Conservation (phyloP, 1,284 basidiomycete species). For the Agaricales sp. region DNA sequence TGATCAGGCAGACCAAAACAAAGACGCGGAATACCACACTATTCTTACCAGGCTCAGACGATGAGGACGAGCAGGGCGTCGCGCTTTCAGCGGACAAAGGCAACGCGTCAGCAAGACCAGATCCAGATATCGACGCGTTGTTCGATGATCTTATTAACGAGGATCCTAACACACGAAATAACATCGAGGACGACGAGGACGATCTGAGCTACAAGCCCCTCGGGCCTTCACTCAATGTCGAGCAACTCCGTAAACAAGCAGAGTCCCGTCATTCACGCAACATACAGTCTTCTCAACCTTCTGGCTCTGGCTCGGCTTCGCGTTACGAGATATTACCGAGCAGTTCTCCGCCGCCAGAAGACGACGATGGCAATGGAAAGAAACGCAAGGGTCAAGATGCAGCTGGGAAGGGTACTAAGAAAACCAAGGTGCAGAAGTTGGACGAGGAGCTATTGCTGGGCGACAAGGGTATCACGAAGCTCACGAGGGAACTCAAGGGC, state of each 20-base stretch:
- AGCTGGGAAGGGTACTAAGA: conserved; percentile 26
- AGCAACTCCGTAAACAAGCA: not conserved
- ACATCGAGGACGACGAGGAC: conserved; percentile 29
- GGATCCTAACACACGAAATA: conserved; percentile 11
- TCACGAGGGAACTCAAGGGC: conserved; percentile 63
- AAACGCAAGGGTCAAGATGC: conserved; percentile 23
- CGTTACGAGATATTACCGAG: not conserved
- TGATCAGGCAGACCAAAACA: conserved; percentile 4
- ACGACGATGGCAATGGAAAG: conserved; percentile 16
- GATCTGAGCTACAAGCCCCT: conserved; percentile 27
- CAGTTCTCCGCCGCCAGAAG: conserved; percentile 13
- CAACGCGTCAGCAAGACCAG: not conserved
- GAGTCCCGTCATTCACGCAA: not conserved
- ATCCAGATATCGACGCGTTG: conserved; percentile 44
- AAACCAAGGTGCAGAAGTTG: conserved; percentile 46
- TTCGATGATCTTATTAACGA: conserved; percentile 48
- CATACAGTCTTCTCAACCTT: not conserved
- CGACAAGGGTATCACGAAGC: conserved; percentile 63
- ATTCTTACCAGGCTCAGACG: not conserved
- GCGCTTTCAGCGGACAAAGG: conserved; percentile 8
- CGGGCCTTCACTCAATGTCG: conserved; percentile 32
- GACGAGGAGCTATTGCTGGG: conserved; percentile 69
- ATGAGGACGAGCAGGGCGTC: conserved; percentile 9
- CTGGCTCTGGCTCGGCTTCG: not conserved
- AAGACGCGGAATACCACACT: not conserved